Evolutionary conservation across 2,329 filamentous ascomycete species (phyloP).

Genomic region (Apiospora marii): DNA sequence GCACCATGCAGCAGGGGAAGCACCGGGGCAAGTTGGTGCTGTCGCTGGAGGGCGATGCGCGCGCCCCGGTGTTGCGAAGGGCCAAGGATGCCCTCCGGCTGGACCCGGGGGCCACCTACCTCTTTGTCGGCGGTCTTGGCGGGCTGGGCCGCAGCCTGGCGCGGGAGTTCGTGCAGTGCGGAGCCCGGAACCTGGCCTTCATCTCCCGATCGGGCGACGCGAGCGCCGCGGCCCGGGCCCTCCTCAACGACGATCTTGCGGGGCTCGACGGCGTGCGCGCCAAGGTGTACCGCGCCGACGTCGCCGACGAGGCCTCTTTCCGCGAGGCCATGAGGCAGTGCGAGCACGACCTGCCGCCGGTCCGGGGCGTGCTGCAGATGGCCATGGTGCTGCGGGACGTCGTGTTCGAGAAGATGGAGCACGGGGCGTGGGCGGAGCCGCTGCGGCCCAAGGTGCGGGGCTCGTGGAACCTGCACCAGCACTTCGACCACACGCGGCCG

Average conservation of each 20-base stretch:
- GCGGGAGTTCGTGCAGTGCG: constrained; percentile 39
- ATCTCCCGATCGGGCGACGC: constrained; percentile 39
- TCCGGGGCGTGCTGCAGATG: constrained; percentile 50
- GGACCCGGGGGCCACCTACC: constrained; percentile 38
- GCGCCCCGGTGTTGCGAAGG: background rate
- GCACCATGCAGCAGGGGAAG: constrained; percentile 30
- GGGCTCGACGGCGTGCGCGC: constrained; percentile 40
- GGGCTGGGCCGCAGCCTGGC: constrained; percentile 43
- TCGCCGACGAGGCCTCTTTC: constrained; percentile 35
- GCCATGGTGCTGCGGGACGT: constrained; percentile 49
- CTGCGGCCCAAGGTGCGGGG: constrained; percentile 51
- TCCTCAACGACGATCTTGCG: constrained; percentile 34
- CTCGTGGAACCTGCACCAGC: constrained; percentile 51
- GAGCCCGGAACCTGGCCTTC: constrained; percentile 41
- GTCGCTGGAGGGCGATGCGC: background rate
- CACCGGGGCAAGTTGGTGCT: constrained; percentile 35
- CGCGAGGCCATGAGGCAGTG: constrained; percentile 23
- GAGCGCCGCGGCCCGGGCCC: constrained; percentile 28
- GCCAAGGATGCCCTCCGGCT: constrained; percentile 18
- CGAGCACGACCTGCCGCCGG: constrained; percentile 34
- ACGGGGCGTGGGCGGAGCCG: constrained; percentile 45
- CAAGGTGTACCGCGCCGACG: constrained; percentile 38
- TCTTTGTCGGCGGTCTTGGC: constrained; percentile 45
- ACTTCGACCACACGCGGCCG: no score
- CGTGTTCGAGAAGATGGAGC: constrained; percentile 46